Evolutionary conservation across 225 moss, liverwort and hornwort species (phyloP).

Genomic region (Climacium dendroides): DNA sequence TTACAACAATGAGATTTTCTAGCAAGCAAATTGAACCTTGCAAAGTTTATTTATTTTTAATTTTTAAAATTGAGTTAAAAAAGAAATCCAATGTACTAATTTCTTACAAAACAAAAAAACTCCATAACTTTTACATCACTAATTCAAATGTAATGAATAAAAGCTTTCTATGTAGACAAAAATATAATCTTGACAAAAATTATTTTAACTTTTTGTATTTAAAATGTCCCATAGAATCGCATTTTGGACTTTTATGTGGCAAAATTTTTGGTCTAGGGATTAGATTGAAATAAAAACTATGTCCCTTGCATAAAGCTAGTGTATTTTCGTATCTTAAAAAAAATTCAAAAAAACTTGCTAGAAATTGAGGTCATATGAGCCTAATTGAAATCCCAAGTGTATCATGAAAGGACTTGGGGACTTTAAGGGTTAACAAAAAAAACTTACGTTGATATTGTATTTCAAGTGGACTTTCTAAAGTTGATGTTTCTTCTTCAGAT

Average conservation of each 20-base stretch:
- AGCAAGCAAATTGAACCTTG: fast-evolving
- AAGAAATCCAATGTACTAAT: background rate
- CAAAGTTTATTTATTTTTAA: background rate
- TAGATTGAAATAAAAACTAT: background rate
- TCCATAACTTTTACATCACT: background rate
- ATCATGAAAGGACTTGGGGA: fast-evolving
- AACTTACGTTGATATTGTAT: background rate
- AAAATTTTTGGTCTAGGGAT: fast-evolving
- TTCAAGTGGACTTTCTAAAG: background rate
- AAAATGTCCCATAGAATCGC: fast-evolving
- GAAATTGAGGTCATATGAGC: background rate
- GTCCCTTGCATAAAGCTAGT: fast-evolving
- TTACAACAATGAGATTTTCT: fast-evolving
- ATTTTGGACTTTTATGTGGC: background rate
- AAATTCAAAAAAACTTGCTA: fast-evolving
- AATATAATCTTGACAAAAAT: no score
- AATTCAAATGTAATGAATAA: background rate
- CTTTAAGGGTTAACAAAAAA: background rate
- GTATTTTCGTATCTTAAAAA: background rate
- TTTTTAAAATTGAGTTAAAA: background rate
- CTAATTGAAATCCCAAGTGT: fast-evolving
- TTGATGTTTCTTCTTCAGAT: background rate
- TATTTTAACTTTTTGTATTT: no score
- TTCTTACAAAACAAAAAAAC: background rate
- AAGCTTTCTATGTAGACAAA: background rate